Base-by-base conservation (phyloP, 106 monocot genomes). In the Acorus calamus region DNA sequence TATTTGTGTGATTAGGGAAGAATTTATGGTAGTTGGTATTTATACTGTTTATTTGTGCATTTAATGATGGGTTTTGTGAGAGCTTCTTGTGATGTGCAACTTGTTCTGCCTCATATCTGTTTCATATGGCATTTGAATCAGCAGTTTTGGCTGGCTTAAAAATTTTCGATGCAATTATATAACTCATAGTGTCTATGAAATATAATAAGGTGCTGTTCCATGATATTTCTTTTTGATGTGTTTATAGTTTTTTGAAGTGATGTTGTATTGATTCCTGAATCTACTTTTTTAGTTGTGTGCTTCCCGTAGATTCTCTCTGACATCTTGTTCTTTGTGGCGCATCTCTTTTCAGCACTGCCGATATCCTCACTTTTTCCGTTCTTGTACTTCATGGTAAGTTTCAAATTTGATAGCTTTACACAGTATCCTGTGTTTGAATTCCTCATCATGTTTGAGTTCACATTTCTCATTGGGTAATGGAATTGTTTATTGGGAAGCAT, bases 351-450 rank as follows among this genome's bases (percentile, higher is more conserved):
- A 92, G 92, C 72, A 53, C 65, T 92, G 46, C 79, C 92, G 55
- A 78, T 80, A 69, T 75, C 88, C 66, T 88, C 88, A 54, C 67
- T 92, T 67, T 92, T 92, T 69, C 92, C 92, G 59, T 92, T 80
- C 79, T 73, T 92, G 59, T 92, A 92, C 52, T 92, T 86, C 71
- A 84, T 87, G 89, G 89, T 90, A 90, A 50, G 85, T 75, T 28
- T 4, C 28, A 28, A 12, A 11, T 43, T 10, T 2, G 55, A 42
- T 56, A 10, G 12, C n/a, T 62, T 46, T 7, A 3, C 28, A 8
- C 8, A 61, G 8, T 63, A 4, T 28, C 8, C 2, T 46, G 10
- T 47, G 47, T 46, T 6, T 49, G 42, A 4, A 11, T 65, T 65
- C 6, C 5, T 28, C 14, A 1, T 48, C 54, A 12, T 42, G 9